phyloP scores from a whole-genome alignment of 2,329 filamentous ascomycete genomes.

The Scedosporium boydii region DNA sequence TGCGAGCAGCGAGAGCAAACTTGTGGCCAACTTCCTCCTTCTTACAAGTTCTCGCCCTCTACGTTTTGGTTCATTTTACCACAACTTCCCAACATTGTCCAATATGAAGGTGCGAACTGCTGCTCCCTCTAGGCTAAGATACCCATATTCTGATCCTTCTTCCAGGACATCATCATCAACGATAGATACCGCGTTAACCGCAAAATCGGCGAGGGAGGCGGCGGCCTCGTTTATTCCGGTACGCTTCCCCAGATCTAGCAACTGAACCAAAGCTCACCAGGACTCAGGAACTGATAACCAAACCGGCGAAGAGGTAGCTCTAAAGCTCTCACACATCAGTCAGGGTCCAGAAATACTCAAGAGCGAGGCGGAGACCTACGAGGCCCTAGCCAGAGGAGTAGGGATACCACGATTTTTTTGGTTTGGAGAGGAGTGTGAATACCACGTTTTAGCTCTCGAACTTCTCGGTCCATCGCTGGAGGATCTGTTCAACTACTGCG shows the following conservation, averaged over 20 bases:
- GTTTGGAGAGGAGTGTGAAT: constrained; percentile 14
- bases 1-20: not conserved
- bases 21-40: not conserved
- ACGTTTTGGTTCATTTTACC: not conserved
- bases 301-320: not conserved
- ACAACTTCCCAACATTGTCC: not conserved
- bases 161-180: constrained; percentile 12
- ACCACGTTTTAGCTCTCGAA: constrained; percentile 15
- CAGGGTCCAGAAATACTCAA: not conserved
- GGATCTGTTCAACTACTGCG: constrained; percentile 40
- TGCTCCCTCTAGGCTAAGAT: too few relatives aligned
- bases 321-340: constrained; percentile 5
- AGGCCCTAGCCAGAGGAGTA: constrained; percentile 9
- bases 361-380: constrained; percentile 9
- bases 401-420: constrained; percentile 15
- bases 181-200: constrained; percentile 12
- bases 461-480: constrained; percentile 53
- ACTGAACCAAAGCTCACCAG: not conserved
- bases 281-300: not conserved
- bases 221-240: constrained; percentile 14
- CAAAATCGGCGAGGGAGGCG: constrained; percentile 13
- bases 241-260: not conserved
- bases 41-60: not conserved
- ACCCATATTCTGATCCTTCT: not conserved
- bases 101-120: not conserved